Evolutionary conservation across 352 stramenopile genomes (phyloP).

Genomic region (Aphanomyces invadans): DNA sequence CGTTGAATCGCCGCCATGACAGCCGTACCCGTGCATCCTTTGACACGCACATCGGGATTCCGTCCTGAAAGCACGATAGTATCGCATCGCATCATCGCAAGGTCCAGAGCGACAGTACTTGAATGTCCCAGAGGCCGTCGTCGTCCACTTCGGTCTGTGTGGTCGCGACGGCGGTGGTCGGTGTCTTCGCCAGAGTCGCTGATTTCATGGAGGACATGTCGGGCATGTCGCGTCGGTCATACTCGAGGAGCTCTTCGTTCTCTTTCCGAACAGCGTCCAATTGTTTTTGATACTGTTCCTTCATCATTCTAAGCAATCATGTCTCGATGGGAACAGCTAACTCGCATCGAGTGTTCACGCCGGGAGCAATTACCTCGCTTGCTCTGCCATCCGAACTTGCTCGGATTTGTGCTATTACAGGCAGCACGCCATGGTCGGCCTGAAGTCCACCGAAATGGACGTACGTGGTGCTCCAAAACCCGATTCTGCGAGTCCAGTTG

Average conservation of each 20-base stretch:
- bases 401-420: constrained; percentile 7
- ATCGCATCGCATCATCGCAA: too few relatives aligned
- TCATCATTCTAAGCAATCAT: background rate
- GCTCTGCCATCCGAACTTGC: background rate
- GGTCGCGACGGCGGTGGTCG: constrained; percentile 22
- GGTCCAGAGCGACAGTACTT: constrained; percentile 33
- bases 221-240: background rate
- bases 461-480: constrained; percentile 13
- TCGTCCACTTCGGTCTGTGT: constrained; percentile 62
- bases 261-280: background rate
- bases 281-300: background rate
- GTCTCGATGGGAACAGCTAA: too few relatives aligned
- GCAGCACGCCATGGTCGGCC: too few relatives aligned
- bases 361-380: constrained; percentile 1
- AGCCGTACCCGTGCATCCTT: constrained; percentile 38
- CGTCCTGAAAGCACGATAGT: constrained; percentile 38
- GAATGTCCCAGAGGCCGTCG: constrained; percentile 61
- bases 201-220: background rate
- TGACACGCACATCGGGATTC: constrained; percentile 51
- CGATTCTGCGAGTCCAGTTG: background rate
- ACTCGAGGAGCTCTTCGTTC: background rate
- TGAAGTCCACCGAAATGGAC: too few relatives aligned
- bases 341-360: too few relatives aligned
- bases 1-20: constrained; percentile 62
- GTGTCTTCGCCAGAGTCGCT: background rate